These are phyloP conservation scores for Solanum hybrid DNA, from an alignment of 305 asterid species.

Conservation along the genomic window DNA sequence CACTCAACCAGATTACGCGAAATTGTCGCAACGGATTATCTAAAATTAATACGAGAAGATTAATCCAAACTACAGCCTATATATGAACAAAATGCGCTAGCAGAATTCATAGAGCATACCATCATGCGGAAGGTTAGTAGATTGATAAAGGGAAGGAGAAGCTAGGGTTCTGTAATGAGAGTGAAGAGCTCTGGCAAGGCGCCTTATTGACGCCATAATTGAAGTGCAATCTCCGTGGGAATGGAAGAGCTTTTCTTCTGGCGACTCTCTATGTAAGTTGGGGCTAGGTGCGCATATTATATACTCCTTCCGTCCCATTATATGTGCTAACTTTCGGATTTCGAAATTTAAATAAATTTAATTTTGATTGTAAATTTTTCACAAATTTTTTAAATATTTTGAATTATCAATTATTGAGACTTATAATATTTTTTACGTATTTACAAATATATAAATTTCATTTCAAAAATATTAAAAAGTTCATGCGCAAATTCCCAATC, in stretches of 20 bases:
- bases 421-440: too few species aligned
- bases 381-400: too few species aligned
- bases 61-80: neutral
- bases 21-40: neutral
- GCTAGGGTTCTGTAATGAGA: slow-evolving; percentile 1
- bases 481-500: too few species aligned
- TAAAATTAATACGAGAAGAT: neutral
- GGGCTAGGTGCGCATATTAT: neutral
- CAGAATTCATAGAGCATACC: neutral
- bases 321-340: too few species aligned
- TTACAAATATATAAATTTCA: too few species aligned
- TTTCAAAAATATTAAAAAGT: too few species aligned
- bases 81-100: neutral
- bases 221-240: neutral
- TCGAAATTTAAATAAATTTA: too few species aligned
- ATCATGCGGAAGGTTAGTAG: neutral
- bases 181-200: neutral
- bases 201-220: slow-evolving; percentile 1
- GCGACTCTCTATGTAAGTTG: neutral
- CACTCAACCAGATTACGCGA: neutral
- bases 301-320: too few species aligned
- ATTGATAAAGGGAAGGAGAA: neutral
- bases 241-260: neutral
- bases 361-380: too few species aligned
- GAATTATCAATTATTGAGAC: too few species aligned